Evolutionary conservation across 2,329 filamentous ascomycete species (phyloP), one percentile per base, ranked within the genome.

Genomic region (Fusarium annulatum): DNA sequence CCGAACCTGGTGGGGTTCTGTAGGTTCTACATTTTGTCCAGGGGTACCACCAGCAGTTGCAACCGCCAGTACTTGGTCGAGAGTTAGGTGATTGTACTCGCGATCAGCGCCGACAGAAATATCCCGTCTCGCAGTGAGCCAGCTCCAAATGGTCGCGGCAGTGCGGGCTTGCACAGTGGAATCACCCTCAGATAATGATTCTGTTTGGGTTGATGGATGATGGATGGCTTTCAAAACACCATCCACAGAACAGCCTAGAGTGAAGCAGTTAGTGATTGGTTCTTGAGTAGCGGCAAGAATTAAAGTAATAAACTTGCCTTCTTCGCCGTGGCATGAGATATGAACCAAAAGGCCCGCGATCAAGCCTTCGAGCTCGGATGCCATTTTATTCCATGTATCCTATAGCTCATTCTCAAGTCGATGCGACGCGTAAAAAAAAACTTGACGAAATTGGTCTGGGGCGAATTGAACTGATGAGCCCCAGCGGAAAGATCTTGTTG

Each of bases 71-170:
- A 82, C 64, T 39, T 82, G 76, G 28, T 76, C 59, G 36, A 84
- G 57, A 81, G 85, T 73, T 84, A 90, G 64, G 34, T 77, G 76
- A 52, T 83, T 83, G 62, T 76, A 81, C 57, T 77, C 73, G 62
- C 81, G 76, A 39, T 78, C 53, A 45, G 64, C 60, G 9, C 82
- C 82, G 48, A 84, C 76, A 16, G 80, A 83, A n/a, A 84, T 75
- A 58, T 84, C 82, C 49, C 74, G 72, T 69, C 81, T 77, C 43
- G 76, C 74, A 23, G 76, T 77, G 49, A 84, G 71, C 82, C 82
- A 84, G 26, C 62, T 72, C 82, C 82, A 84, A 18, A 84, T 79
- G 11, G 76, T 80, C 30, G 77, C 71, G n/a, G 77, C 72, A 46
- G 76, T 80, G 48, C 77, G 76, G 58, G 79, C 72, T 34, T 78